phyloP scores from a whole-genome alignment of 2,329 filamentous ascomycete genomes.

The Pseudopithomyces chartarum region DNA sequence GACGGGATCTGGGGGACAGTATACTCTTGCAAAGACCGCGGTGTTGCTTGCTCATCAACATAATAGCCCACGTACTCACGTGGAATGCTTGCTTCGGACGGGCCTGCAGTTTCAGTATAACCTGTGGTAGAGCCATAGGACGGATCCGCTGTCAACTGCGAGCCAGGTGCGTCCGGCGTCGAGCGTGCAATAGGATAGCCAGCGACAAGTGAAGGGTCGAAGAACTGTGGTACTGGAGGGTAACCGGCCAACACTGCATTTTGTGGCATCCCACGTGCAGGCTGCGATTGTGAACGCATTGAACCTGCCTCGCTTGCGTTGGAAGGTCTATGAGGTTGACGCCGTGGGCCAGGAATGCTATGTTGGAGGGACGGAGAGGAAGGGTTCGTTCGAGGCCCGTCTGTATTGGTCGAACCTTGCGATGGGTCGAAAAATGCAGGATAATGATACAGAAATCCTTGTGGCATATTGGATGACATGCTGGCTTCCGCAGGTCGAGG shows the following conservation, averaged over 20 bases:
- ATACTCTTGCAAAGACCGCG: conserved; percentile 46
- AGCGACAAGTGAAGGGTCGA: conserved; percentile 34
- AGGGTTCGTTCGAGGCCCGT: conserved; percentile 54
- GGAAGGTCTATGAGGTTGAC: conserved; percentile 50
- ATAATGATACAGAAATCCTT: conserved; percentile 53
- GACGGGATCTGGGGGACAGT: conserved; percentile 42
- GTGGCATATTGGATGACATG: conserved; percentile 40
- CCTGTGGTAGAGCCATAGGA: conserved; percentile 26
- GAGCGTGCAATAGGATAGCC: conserved; percentile 43
- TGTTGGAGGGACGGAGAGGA: conserved; percentile 54
- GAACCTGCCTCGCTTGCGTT: conserved; percentile 51
- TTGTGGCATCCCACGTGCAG: conserved; percentile 50
- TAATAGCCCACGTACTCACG: conserved; percentile 59
- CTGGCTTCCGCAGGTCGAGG: conserved; percentile 36
- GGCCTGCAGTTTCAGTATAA: conserved; percentile 24
- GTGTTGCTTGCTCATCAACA: conserved; percentile 50
- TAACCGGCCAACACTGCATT: conserved; percentile 48
- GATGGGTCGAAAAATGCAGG: conserved; percentile 48
- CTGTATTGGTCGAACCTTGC: conserved; percentile 45
- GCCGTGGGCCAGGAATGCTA: conserved; percentile 49
- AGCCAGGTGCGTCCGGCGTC: conserved; percentile 31
- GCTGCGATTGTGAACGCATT: conserved; percentile 56
- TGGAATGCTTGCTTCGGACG: conserved; percentile 44
- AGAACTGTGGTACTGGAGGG: conserved; percentile 39
- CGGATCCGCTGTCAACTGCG: conserved; percentile 24